These are phyloP conservation scores for Trametes coccinea DNA, from an alignment of 768 basidiomycete species.

Conservation along the genomic window DNA sequence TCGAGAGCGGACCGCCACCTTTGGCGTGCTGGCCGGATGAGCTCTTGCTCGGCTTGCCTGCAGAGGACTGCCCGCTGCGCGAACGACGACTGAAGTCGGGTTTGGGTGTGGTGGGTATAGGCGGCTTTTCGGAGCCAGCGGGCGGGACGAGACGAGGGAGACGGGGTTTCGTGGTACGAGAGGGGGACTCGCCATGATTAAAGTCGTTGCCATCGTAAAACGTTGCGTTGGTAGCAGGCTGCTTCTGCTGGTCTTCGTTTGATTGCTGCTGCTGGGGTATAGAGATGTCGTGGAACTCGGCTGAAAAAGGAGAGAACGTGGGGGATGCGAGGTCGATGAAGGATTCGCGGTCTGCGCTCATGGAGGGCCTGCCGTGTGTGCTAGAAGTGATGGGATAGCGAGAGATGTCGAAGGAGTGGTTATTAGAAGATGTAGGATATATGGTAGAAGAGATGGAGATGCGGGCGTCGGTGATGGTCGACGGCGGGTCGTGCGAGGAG, in stretches of 20 bases:
- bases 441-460: constrained; percentile 47
- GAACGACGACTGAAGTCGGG: constrained; percentile 43
- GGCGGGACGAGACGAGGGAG: constrained; percentile 33
- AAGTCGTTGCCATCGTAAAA: constrained; percentile 13
- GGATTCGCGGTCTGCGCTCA: constrained; percentile 43
- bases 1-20: constrained; percentile 2
- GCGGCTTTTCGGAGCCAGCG: constrained; percentile 38
- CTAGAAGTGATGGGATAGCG: constrained; percentile 14
- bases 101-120: constrained; percentile 48
- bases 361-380: constrained; percentile 20
- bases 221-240: constrained; percentile 1
- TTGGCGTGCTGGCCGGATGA: constrained; percentile 4
- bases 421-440: constrained; percentile 34
- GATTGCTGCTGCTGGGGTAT: constrained; percentile 12
- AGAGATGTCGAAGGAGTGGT: constrained; percentile 24
- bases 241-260: constrained; percentile 3
- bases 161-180: constrained; percentile 31
- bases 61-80: constrained; percentile 22
- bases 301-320: constrained; percentile 23
- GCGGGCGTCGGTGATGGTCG: constrained; percentile 34
- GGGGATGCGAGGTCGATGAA: constrained; percentile 50
- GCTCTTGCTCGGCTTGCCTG: constrained; percentile 8
- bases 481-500: constrained; percentile 27
- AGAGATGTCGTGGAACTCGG: constrained; percentile 11
- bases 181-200: constrained; percentile 14